A percentile compares a stretch with the other conserved stretches of the same genome.
Conservation (phyloP, 78 protist species). For the Chrysochromulina tobinii region DNA sequence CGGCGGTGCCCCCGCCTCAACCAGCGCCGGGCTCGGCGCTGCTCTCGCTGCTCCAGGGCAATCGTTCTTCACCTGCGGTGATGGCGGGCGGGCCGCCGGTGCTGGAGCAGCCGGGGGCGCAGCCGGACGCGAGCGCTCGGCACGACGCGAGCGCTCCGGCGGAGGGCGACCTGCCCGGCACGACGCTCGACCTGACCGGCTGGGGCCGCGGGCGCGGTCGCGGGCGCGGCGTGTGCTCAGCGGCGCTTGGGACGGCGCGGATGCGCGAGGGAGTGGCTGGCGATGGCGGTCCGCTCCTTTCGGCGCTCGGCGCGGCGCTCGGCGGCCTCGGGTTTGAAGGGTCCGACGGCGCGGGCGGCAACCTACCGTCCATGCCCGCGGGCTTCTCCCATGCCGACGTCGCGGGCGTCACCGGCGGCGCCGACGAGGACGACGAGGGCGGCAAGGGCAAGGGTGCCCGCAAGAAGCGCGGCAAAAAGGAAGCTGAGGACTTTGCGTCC, state of each 20-base stretch:
- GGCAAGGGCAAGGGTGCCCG: too few relatives aligned
- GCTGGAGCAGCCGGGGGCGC: not conserved
- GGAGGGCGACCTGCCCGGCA: too few relatives aligned
- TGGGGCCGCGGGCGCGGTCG: constrained; percentile 4
- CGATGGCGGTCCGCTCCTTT: not conserved
- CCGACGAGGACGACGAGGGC: too few relatives aligned
- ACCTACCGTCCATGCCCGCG: too few relatives aligned
- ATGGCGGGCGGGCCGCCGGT: not conserved
- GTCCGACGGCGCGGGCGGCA: too few relatives aligned
- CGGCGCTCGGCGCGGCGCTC: not conserved
- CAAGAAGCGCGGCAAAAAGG: too few relatives aligned
- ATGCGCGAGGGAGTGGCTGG: not conserved
- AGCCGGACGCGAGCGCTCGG: not conserved
- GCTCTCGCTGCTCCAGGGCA: not conserved
- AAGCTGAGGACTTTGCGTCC: too few relatives aligned
- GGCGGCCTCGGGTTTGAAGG: not conserved
- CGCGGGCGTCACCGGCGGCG: not conserved
- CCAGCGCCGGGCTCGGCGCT: too few relatives aligned
- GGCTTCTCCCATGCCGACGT: not conserved
- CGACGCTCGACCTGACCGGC: too few relatives aligned
- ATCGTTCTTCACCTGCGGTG: not conserved
- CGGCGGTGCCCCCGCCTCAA: not conserved
- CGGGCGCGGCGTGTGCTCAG: constrained; percentile 20
- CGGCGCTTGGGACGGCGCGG: not conserved
- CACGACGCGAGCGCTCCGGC: too few relatives aligned